A percentile compares a stretch with the other conserved stretches of the same genome.
Conservation (phyloP, 805 yeast genomes). For the Yarrowia osloensis region DNA sequence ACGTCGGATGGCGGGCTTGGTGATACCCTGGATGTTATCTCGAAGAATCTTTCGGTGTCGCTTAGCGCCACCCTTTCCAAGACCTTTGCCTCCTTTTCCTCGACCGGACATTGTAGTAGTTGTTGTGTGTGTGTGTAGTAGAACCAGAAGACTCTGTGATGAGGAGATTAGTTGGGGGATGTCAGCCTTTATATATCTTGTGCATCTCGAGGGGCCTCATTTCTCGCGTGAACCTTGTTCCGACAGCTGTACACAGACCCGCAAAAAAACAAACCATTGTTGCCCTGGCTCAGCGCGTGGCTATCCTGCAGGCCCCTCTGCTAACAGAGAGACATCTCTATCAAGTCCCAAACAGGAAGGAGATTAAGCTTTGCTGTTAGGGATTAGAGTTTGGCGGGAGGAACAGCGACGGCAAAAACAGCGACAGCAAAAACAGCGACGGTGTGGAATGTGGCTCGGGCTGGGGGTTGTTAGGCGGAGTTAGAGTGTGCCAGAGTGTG, state of each 20-base stretch:
- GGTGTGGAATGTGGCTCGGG: not conserved
- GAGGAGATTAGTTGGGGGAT: not conserved
- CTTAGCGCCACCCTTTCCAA: conserved; percentile 99
- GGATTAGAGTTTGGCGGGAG: not conserved
- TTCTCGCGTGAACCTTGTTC: conserved; percentile 1
- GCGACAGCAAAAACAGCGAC: not conserved
- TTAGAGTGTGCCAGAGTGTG: not conserved
- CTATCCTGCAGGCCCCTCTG: not conserved
- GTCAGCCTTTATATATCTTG: not conserved
- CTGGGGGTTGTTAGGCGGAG: no score
- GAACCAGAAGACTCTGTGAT: conserved; percentile 23
- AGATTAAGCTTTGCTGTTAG: conserved; percentile 18
- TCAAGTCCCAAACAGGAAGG: conserved; percentile 20
- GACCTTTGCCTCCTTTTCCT: conserved; percentile 99
- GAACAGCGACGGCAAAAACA: no score
- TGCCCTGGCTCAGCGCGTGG: not conserved
- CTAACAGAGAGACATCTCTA: not conserved
- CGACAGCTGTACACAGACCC: not conserved
- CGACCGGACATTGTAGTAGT: conserved; percentile 84
- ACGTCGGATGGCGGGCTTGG: conserved; percentile 99
- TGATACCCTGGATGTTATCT: conserved; percentile 99
- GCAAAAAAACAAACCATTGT: not conserved
- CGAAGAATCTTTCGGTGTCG: conserved; percentile 99
- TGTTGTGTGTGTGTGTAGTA: conserved; percentile 17
- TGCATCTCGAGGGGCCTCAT: not conserved